A percentile compares a stretch with the other conserved stretches of the same genome.
These are phyloP conservation scores for Davidsoniella virescens DNA, from an alignment of 2,329 filamentous ascomycete species.

Conservation along the genomic window DNA sequence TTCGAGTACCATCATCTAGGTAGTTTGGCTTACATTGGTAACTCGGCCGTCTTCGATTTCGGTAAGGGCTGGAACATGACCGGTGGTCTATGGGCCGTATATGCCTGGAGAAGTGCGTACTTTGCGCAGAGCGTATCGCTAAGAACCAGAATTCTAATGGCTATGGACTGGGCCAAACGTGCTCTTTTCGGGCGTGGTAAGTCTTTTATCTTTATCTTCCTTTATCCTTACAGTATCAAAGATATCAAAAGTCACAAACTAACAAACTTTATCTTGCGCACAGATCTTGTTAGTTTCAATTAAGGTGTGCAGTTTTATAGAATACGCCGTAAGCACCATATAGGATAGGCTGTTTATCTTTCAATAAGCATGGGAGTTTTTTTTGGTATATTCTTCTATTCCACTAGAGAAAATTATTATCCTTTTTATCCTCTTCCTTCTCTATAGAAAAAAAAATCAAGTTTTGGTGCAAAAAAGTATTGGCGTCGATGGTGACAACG, in stretches of 20 bases:
- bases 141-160: slow-evolving; percentile 70
- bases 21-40: slow-evolving; percentile 85
- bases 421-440: not conserved
- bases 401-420: not conserved
- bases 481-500: not conserved
- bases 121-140: slow-evolving; percentile 96
- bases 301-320: not conserved
- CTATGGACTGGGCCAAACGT: slow-evolving; percentile 98
- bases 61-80: slow-evolving; percentile 58
- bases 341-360: not conserved
- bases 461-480: not conserved
- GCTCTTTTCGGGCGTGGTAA: slow-evolving; percentile 87
- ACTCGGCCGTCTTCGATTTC: slow-evolving; percentile 88
- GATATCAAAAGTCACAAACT: not conserved
- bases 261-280: not conserved
- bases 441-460: not conserved
- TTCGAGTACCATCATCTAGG: slow-evolving; percentile 92
- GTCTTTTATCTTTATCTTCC: slow-evolving; percentile 20
- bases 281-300: slow-evolving; percentile 28
- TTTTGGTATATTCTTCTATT: not conserved
- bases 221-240: not conserved
- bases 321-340: not conserved
- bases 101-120: slow-evolving; percentile 90
- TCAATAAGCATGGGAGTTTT: not conserved
- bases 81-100: slow-evolving; percentile 82